phyloP scores from a whole-genome alignment of 1,139 yeast genomes.

The Yamadazyma atlantica region DNA sequence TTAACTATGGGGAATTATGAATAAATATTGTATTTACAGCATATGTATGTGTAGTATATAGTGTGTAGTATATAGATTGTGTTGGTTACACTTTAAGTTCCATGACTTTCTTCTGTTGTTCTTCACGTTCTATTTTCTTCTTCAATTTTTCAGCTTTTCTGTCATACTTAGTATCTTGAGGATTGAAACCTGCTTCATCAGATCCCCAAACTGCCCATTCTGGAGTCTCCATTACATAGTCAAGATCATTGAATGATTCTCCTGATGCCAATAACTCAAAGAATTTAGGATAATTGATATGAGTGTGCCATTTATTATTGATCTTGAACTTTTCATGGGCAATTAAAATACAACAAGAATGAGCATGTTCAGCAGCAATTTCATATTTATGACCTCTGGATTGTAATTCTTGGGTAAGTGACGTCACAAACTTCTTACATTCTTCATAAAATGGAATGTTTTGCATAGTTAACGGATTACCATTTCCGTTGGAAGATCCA shows the following conservation, averaged over 20 bases:
- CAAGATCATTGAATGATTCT: constrained; percentile 70
- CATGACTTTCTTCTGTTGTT: constrained; percentile 15
- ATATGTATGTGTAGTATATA: no score
- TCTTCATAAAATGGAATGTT: constrained; percentile 94
- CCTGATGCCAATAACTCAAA: constrained; percentile 70
- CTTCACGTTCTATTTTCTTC: constrained; percentile 44
- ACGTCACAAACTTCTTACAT: constrained; percentile 71
- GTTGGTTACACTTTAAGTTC: constrained; percentile 3
- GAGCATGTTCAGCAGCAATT: constrained; percentile 94
- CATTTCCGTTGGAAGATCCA: constrained; percentile 78
- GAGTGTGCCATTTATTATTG: constrained; percentile 81
- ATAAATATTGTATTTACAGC: no score
- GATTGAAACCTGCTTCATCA: constrained; percentile 84
- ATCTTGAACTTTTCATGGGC: constrained; percentile 74
- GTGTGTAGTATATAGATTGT: neutral
- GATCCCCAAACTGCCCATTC: constrained; percentile 92
- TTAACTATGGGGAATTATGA: no score
- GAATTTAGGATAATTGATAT: constrained; percentile 77
- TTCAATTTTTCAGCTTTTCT: constrained; percentile 65
- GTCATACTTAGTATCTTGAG: constrained; percentile 70
- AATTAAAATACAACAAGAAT: constrained; percentile 85
- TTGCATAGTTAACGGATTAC: constrained; percentile 91
- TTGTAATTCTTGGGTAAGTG: constrained; percentile 57
- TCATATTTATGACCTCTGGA: constrained; percentile 69
- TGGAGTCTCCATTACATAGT: constrained; percentile 79